Conservation (phyloP, 75 land plant genomes). For the Adiantum capillusveneris region DNA sequence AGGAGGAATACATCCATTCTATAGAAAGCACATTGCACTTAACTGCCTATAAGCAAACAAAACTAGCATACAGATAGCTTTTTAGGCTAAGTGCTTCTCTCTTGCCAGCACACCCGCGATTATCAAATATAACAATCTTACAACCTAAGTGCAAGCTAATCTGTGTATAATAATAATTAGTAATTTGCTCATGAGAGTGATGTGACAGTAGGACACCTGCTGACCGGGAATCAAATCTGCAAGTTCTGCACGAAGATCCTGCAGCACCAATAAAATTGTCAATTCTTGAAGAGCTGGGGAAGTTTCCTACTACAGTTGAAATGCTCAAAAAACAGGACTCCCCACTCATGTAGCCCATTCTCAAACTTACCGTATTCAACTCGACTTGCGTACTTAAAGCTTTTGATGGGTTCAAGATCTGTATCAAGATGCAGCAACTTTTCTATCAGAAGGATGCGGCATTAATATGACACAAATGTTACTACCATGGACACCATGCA, state of each 20-base stretch:
- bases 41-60: no score
- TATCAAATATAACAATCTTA: background rate
- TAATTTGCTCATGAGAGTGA: background rate
- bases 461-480: no score
- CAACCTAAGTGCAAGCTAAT: background rate
- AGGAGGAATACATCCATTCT: no score
- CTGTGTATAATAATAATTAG: background rate
- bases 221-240: slow-evolving; percentile 72
- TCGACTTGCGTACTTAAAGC: background rate
- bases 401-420: background rate
- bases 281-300: no score
- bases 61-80: no score
- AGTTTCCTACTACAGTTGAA: no score
- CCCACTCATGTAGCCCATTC: background rate
- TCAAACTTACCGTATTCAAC: background rate
- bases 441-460: no score
- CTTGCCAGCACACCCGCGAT: background rate
- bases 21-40: no score
- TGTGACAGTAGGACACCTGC: slow-evolving; percentile 69
- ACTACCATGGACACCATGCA: no score
- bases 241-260: slow-evolving; percentile 72
- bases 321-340: background rate
- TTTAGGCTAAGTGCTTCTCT: no score
- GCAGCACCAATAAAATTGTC: slow-evolving; percentile 10
- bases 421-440: no score